Percentiles rank a stretch among this genome's conserved stretches.
phyloP scores from a whole-genome alignment of 2,329 filamentous ascomycete genomes.

The Chaetomium strumarium region DNA sequence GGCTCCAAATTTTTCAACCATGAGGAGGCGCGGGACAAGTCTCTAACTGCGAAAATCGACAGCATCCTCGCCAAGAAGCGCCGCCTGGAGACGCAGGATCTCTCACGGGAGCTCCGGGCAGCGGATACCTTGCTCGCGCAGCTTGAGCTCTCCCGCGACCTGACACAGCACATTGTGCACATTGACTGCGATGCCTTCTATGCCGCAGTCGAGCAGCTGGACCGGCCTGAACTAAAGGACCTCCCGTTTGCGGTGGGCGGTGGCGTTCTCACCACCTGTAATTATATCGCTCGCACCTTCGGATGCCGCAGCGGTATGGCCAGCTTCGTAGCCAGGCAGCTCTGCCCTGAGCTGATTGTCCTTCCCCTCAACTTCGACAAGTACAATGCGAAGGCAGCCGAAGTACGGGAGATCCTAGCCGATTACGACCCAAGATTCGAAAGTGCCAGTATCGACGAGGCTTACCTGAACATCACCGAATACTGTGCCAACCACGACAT shows the following conservation, averaged over 20 bases:
- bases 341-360: constrained; percentile 80
- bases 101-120: constrained; percentile 64
- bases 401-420: constrained; percentile 74
- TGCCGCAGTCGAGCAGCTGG: constrained; percentile 82
- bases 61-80: constrained; percentile 69
- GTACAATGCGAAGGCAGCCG: constrained; percentile 82
- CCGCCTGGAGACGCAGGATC: constrained; percentile 67
- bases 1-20: constrained; percentile 95
- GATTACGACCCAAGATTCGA: constrained; percentile 90
- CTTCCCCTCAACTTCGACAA: constrained; percentile 85
- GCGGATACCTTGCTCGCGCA: constrained; percentile 78
- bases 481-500: constrained; percentile 69
- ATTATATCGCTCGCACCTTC: constrained; percentile 85
- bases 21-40: constrained; percentile 76
- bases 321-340: constrained; percentile 86
- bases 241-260: constrained; percentile 85
- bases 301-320: constrained; percentile 95
- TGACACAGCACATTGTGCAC: constrained; percentile 82
- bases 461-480: constrained; percentile 88
- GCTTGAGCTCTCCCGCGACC: constrained; percentile 70
- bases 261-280: constrained; percentile 62
- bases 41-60: constrained; percentile 79
- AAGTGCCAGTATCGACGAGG: constrained; percentile 91
- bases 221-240: constrained; percentile 75
- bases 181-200: constrained; percentile 96